Evolutionary conservation across 768 basidiomycete genomes (phyloP), one percentile per base, ranked within the genome.

Genomic region (Trametes punicea): DNA sequence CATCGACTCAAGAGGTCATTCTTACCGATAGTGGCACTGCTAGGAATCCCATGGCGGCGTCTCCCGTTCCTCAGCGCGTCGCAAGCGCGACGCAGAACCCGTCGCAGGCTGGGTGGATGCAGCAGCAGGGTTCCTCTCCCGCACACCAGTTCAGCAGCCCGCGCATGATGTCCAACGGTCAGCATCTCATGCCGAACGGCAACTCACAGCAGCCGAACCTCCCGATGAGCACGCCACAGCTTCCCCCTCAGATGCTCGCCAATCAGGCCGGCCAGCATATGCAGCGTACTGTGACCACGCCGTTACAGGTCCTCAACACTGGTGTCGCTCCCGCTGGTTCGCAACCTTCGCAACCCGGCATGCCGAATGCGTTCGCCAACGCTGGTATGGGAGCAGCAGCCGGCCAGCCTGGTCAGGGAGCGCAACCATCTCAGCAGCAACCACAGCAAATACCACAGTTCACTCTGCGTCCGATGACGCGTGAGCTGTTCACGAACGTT

Each of bases 401-500:
- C 21, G 44, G 56, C 20, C 56, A 57, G 23, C 39, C 46, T 21
- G 39, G 33, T 2, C 55, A 57, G 21, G 18, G 20, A 26, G 9
- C 45, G 21, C 49, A 52, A 18, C 75, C 74, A n/a, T 18, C 18
- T 36, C 59, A 49, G 27, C 50, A 39, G 45, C 74, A 74, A 48
- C 71, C 53, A 29, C 55, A 73, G 31, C 75, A 74, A 16, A 26
- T 23, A 26, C 56, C 38, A 20, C 13, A 16, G 16, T 52, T 52
- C 16, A 2, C 69, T 30, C 25, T 52, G 51, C 76, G 73, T 3
- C 77, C 79, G 18, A 62, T 84, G 34, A 80, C 82, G 16, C 83
- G 80, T 55, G 40, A 46, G 6, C 74, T 73, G 20, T 88, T 90
- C 60, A 79, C 84, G 1, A 62, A 57, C 2, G 74, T 77, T 64